Base-by-base conservation (phyloP, 106 monocot genomes). In the Dendrobium officinale region DNA sequence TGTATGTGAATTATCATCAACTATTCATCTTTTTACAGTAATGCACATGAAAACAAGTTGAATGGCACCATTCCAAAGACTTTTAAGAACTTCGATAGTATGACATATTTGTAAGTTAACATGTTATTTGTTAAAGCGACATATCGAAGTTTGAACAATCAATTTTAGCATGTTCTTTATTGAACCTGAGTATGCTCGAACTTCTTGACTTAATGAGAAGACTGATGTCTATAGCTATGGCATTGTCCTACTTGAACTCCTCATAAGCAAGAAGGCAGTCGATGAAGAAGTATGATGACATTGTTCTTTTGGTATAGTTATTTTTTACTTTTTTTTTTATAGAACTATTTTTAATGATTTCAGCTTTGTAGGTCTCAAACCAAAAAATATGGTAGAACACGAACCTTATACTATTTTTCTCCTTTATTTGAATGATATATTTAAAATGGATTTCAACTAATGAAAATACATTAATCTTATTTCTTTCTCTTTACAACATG, bases 201-300 rank as follows among this genome's bases (percentile, higher is more conserved):
- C 98, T 4, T 93, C 95, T 40, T 88, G 95, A 13, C 89, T 99
- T 42, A 99, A 89, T 24, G 98, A 99, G 78, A 99, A 99, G 84
- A 92, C 95, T 2, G 95, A 99, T 85, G 98, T 99, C 42, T 95
- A 99, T 75, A 95, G 92, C 83, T 99, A 86, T 42, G 98, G 98
- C 47, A 86, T 99, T 79, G 92, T 99, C 43, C 82, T 99, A 27
- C 88, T 99, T 3, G 98, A 99, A 88, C 84, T 99, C 43, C 82
- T 99, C 1, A 99, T 95, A 4, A 88, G 95, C 22, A 92, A 74
- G 73, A 99, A 95, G 80, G 90, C 95, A 1, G 93, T 99, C 0
- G 93, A 99, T 26, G 82, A 99, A 49, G 95, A 99, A 61, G 31
- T 31, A 31, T 31, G 31, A 31, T 31, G 31, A 31, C 31, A 31